A percentile compares a stretch with the other conserved stretches of the same genome.
Evolutionary conservation across 1,139 yeast species (phyloP).

Genomic region (Diutina rugosa): DNA sequence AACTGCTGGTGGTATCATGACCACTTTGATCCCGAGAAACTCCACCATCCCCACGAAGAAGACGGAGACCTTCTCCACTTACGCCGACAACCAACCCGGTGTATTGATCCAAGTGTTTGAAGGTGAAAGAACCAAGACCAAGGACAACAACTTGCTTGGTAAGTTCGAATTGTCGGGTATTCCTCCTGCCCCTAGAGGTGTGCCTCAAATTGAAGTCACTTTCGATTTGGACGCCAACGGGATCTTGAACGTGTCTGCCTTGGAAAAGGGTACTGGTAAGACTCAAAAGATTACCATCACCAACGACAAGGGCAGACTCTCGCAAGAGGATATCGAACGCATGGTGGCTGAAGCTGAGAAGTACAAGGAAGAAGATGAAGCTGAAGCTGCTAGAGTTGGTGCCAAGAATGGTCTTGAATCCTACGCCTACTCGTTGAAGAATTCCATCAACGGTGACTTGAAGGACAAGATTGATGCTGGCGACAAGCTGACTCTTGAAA

Average conservation of each 20-base stretch:
- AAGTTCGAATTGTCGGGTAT: constrained; percentile 91
- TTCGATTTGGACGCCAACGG: constrained; percentile 93
- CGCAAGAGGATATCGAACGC: constrained; percentile 85
- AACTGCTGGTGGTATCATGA: constrained; percentile 97
- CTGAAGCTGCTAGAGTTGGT: background rate
- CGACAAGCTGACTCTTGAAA: constrained; percentile 9
- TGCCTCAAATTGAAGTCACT: constrained; percentile 93
- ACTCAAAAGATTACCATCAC: constrained; percentile 88
- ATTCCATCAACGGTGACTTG: constrained; percentile 21
- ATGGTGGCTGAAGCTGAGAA: constrained; percentile 93
- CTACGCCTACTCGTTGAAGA: constrained; percentile 3
- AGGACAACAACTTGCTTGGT: constrained; percentile 91
- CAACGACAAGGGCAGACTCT: constrained; percentile 93
- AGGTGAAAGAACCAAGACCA: constrained; percentile 95
- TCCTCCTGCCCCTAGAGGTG: constrained; percentile 98
- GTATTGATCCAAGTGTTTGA: constrained; percentile 92
- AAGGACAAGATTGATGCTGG: constrained; percentile 40
- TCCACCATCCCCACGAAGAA: constrained; percentile 95
- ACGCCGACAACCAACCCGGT: constrained; percentile 86
- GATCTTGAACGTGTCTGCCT: constrained; percentile 84
- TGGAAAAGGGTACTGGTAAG: constrained; percentile 87
- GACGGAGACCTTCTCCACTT: constrained; percentile 77
- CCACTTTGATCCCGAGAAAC: constrained; percentile 92
- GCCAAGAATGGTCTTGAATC: constrained; percentile 1
- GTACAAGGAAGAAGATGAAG: constrained; percentile 67